phyloP scores from a whole-genome alignment of 2,329 filamentous ascomycete species.

The Cyclaneusma minus region DNA sequence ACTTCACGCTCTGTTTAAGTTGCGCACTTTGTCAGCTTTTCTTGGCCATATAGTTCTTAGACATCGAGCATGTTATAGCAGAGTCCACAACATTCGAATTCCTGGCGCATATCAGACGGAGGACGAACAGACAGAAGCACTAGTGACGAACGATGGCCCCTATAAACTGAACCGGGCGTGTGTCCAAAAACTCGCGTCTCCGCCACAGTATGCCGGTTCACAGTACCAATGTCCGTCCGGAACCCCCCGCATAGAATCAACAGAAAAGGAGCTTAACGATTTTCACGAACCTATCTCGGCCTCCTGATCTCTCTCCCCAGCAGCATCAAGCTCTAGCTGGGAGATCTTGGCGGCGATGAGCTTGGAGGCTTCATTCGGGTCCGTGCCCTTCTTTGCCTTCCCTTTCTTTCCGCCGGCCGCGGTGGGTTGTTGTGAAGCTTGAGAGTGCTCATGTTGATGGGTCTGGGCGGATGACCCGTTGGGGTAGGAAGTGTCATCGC shows the following conservation, averaged over 20 bases:
- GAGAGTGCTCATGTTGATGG: constrained; percentile 24
- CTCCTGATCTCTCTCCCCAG: constrained; percentile 89
- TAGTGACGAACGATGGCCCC: too few species aligned
- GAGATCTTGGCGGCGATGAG: constrained; percentile 86
- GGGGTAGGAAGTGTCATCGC: constrained; percentile 15
- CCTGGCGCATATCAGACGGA: too few species aligned
- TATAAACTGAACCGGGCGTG: too few species aligned
- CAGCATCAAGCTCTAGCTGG: constrained; percentile 84
- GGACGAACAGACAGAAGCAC: too few species aligned
- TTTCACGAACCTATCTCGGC: constrained; percentile 70
- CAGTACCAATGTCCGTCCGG: too few species aligned
- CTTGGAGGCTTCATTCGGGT: constrained; percentile 81
- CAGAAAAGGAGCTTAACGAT: constrained; percentile 9
- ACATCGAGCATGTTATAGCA: too few species aligned
- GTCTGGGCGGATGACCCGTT: constrained; percentile 17
- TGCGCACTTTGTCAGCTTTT: constrained; percentile 6
- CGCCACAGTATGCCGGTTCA: too few species aligned
- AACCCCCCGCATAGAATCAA: too few species aligned
- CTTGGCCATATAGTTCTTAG: constrained; percentile 3
- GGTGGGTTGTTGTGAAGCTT: constrained; percentile 26
- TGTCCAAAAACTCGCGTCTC: too few species aligned
- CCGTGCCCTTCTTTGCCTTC: constrained; percentile 71
- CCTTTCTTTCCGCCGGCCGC: constrained; percentile 52
- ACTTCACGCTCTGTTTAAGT: constrained; percentile 65
- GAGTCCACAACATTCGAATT: too few species aligned